Evolutionary conservation across 2,329 filamentous ascomycete genomes (phyloP), one percentile per base, ranked within the genome.

Genomic region (Akanthomyces lecanii): DNA sequence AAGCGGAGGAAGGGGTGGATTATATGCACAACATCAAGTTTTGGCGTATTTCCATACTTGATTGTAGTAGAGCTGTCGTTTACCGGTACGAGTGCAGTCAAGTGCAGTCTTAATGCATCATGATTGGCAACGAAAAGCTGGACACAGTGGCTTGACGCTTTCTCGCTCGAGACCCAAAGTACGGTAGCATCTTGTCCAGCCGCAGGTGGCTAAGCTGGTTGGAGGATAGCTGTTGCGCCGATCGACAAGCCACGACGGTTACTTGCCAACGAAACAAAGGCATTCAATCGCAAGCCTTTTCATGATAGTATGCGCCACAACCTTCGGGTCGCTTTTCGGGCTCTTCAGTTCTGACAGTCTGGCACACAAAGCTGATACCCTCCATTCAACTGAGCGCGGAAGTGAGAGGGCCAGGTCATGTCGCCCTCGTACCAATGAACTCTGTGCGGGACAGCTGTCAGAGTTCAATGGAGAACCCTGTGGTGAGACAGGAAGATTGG

Each of bases 181-280:
- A 55, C 50, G 36, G 50, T 23, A 52, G 50, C 12, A 52, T 52
- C 30, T 55, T n/a, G 52, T 44, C 52, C 21, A 55, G 52, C 38
- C 12, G 38, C n/a, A 18, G 53, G 6, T 45, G 53, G 23, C 53
- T 56, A 56, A 21, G 23, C 53, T 56, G 14, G 23, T 56, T 56
- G 38, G 53, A 56, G 38, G 18, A 6, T 56, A 56, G 53, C 38
- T 38, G 44, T 44, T 21, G 38, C 1, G 53, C 10, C 23, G 38
- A 56, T 56, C 53, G 45, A 56, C 53, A 56, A 30, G 38, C 21
- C 33, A 38, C 38, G 38, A 56, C 25, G 53, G 16, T 21, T 38
- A 40, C 33, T 30, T 51, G 48, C 48, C 45, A 51, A 51, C 48
- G 48, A 51, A n/a, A 53, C 51, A 56, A 45, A 45, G 23, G 25